Base-by-base conservation (phyloP, 352 stramenopile species). In the Phytophthora brassicae region DNA sequence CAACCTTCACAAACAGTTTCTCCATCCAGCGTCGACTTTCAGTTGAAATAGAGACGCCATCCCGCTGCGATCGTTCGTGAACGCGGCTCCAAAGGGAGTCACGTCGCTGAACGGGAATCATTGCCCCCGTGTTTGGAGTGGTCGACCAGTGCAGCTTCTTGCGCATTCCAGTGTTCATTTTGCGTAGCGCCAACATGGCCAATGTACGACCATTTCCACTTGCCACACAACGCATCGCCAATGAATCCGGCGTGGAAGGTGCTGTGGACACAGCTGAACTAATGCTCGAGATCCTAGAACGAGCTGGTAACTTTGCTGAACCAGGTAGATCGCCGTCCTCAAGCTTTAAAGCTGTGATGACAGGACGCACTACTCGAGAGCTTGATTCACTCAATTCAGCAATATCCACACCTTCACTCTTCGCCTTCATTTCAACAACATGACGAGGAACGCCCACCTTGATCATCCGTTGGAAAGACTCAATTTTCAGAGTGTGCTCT, bases 91-190 rank as follows among this genome's bases (percentile, higher is more conserved):
- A 91, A 13, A 91, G 63, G 20, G 78, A 86, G 16, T 85, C 64
- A 16, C 62, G 78, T 6, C 66, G 64, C 19, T 69, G 64, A 43
- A 49, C 54, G 26, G 56, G 46, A 2, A 70, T 24, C 17, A 74
- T 50, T 13, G 78, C 60, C 6, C 60, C 70, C 16, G 68, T 68
- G 53, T 78, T 64, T 23, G 70, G 49, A n/a, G 68, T 88, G 22
- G 84, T 84, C 2, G 74, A 81, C 83, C 83, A 92, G 33, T 92
- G 81, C 14, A 92, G 68, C 46, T 89, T 90, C 66, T 92, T 92
- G 24, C 83, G 79, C 54, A 88, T 84, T 1, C 56, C 70, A n/a
- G 67, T 80, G 26, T 83, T 70, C 55, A 79, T 72, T 57, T 81
- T 87, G 24, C 72, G 69, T 28, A 79, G 67, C 17, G 68, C 74